Evolutionary conservation across 768 basidiomycete species (phyloP), one percentile per base, ranked within the genome.

Genomic region (Cytidiella melzeri): DNA sequence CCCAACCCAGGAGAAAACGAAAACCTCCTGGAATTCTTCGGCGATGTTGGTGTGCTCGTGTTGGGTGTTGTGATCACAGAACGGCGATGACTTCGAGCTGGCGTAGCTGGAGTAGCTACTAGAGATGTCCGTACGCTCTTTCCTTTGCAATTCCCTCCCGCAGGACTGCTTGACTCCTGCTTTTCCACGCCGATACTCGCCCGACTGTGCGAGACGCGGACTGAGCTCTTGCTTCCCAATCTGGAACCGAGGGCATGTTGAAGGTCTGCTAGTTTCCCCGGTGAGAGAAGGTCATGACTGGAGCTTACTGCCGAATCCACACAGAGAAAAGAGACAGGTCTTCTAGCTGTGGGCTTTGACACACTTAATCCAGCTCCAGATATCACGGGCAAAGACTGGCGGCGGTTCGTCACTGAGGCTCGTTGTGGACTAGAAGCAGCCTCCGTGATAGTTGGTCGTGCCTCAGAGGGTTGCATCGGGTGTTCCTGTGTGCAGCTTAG

Each of bases 1-100:
- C 55, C 51, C 19, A 59, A 43, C 9, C 58, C 52, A 3, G 58
- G 57, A 1, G 62, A 53, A 19, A 61, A 38, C 18, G 60, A 61
- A 48, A 63, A 58, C 1, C 58, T 30, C 5, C 52, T 34, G 43
- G 19, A 19, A 25, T 20, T 50, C 36, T 26, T 23, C 21, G 9
- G 10, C 20, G 20, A 18, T 15, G 0, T 46, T n/a, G 28, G 23
- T 9, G 9, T 15, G 5, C 20, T 15, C 7, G 42, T 43, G 7
- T 45, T 43, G 27, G 57, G 54, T 3, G 57, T 47, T 13, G 57
- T 55, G 36, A 45, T 52, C 6, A 51, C 55, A 13, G 56, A 55
- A 1, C 44, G 24, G 1, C 57, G 51, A 12, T 48, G 12, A 10
- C 10, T 5, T 27, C 38, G 43, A n/a, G 6, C 26, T n/a, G 37